Evolutionary conservation across 2,329 filamentous ascomycete genomes (phyloP).

Genomic region (Basipetospora chlamydospora): DNA sequence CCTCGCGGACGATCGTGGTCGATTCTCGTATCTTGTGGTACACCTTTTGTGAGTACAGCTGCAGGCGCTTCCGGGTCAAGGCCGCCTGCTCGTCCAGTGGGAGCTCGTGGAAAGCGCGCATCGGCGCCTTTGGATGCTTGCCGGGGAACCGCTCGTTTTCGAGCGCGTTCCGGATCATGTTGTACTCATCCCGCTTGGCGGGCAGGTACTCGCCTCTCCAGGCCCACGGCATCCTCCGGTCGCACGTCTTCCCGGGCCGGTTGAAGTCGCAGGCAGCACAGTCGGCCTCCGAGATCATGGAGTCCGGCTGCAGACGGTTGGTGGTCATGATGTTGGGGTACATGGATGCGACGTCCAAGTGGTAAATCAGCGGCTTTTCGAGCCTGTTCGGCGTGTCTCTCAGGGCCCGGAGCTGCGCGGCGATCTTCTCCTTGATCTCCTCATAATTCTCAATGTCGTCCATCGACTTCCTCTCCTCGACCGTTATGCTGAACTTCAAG

Average conservation of each 20-base stretch:
- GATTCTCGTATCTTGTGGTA: slow-evolving; percentile 98
- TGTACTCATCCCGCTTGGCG: slow-evolving; percentile 94
- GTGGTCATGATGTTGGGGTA: slow-evolving; percentile 99
- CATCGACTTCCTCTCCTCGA: slow-evolving; percentile 71
- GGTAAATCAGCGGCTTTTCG: slow-evolving; percentile 86
- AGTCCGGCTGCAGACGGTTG: slow-evolving; percentile 91
- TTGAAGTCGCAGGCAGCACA: slow-evolving; percentile 99
- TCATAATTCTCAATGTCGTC: slow-evolving; percentile 72
- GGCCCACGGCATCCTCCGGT: slow-evolving; percentile 85
- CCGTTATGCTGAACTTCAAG: slow-evolving; percentile 70
- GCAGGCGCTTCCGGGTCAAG: slow-evolving; percentile 72
- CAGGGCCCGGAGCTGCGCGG: slow-evolving; percentile 52
- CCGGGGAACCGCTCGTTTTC: slow-evolving; percentile 89
- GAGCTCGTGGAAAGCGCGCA: slow-evolving; percentile 67
- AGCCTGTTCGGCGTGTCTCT: slow-evolving; percentile 71
- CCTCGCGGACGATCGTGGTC: slow-evolving; percentile 82
- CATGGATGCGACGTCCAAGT: slow-evolving; percentile 97
- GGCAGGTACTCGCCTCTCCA: slow-evolving; percentile 97
- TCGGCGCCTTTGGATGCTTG: slow-evolving; percentile 53
- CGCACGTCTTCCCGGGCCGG: slow-evolving; percentile 89
- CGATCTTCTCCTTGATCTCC: slow-evolving; percentile 73
- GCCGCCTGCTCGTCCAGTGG: slow-evolving; percentile 66
- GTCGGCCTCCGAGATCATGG: slow-evolving; percentile 94
- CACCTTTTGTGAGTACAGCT: slow-evolving; percentile 93
- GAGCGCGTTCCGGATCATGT: slow-evolving; percentile 88